Evolutionary conservation across 2,329 filamentous ascomycete species (phyloP), one percentile per base, ranked within the genome.

Genomic region (Diaporthe longicolla): DNA sequence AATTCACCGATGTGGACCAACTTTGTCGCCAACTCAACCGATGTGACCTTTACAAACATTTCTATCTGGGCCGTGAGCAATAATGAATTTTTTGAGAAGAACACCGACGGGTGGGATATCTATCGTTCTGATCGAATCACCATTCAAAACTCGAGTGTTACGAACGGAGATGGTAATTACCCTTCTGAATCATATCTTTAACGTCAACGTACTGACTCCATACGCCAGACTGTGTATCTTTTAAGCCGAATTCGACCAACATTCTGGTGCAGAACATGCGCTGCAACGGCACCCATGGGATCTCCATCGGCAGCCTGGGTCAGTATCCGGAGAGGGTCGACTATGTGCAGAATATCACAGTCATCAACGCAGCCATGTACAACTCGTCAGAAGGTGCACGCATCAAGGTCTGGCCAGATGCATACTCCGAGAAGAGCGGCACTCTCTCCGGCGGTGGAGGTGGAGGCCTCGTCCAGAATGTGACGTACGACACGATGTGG

Each of bases 221-320:
- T 52, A 1, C 2, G 32, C 19, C n/a, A 66, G 63, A 94, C 79
- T 94, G 93, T 75, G 90, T 94, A 13, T 91, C 91, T 0, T 94
- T 94, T 87, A 94, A 94, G 82, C 92, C 92, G n/a, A 94, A 94
- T 80, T 91, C 88, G 77, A 93, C 91, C 57, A 88, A 93, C 76
- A 89, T 94, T 10, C 81, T 94, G 4, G 88, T 94, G 4, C 91
- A 94, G 79, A 91, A 91, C 75, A 83, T 94, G 6, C 83, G 85
- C 74, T 94, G 92, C 82, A 92, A 92, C 78, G 91, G 92, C 37
- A 93, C 90, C 3, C 92, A 94, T 78, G 93, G 93, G 52, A 93
- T 94, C 77, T 91, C 89, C 15, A 91, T 94, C 24, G 93, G 93
- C 9, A 93, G 90, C 0, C 83, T 94, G 0, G 92, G 92, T 26